Evolutionary conservation across 139 green algal species (phyloP), one percentile per base, ranked within the genome.

Genomic region (Ostreobium quekettii): DNA sequence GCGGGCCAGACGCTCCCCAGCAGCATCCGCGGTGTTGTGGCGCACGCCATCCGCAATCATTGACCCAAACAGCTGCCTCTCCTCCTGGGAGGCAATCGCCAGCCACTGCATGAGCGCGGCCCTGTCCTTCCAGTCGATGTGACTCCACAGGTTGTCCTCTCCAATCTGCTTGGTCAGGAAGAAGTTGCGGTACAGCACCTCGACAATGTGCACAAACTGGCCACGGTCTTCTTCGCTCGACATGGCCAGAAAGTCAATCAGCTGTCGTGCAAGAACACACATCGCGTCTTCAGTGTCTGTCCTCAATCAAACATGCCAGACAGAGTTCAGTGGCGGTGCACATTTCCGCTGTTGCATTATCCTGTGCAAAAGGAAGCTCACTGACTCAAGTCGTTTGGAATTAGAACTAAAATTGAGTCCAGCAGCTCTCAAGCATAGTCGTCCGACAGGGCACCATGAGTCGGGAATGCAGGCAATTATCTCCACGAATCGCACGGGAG

Each of bases 81-180:
- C 61, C 11, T 48, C 35, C 15, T 33, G 22, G 19, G 32, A 4
- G 15, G 35, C 35, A 19, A 68, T 68, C 6, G 61, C 11, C 8
- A 68, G 36, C 61, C 61, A 68, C 35, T 68, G 61, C 28, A 38
- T 38, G 37, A 68, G 38, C 6, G 61, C 37, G 28, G 61, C 61
- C 38, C 31, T 24, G 26, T 68, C 61, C 26, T 38, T 33, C 61
- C 61, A 68, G 36, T 68, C 53, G 11, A 68, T n/a, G 7, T 57
- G 4, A 8, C 42, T 37, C 35, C 36, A 48, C 35, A 68, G 24
- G 11, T 35, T 36, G 7, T 57, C 24, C 8, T 36, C 26, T 6
- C 22, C 6, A 24, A 68, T n/a, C 26, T 53, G 26, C 3, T 68
- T 68, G 3, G 6, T 31, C 36, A 68, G 22, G 26, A 47, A 68